Conservation (phyloP, 306 rosid genomes). For the Quillaja saponaria region DNA sequence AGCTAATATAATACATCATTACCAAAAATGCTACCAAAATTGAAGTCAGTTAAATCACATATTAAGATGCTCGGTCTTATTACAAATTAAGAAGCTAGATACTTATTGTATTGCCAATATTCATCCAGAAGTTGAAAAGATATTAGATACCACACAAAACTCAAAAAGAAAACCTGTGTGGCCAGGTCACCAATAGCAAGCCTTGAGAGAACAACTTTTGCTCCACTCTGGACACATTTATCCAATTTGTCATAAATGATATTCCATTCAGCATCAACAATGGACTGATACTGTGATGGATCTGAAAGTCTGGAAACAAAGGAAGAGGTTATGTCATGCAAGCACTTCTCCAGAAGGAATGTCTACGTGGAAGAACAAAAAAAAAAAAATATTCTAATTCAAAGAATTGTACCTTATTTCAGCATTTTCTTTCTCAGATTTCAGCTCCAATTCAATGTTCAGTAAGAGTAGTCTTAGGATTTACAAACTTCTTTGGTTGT, state of each 20-base stretch:
- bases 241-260: conserved; percentile 95
- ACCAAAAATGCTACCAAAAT: too few relatives aligned
- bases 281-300: conserved; percentile 94
- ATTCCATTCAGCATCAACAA: conserved; percentile 99
- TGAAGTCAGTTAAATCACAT: too few relatives aligned
- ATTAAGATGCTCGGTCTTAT: neutral
- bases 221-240: conserved; percentile 92
- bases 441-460: conserved; percentile 90
- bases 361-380: conserved; percentile 11
- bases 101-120: neutral
- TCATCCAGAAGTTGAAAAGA: conserved; percentile 17
- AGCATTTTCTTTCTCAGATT: conserved; percentile 99
- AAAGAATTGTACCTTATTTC: conserved; percentile 72
- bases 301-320: conserved; percentile 72
- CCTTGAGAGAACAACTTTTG: conserved; percentile 94
- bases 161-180: conserved; percentile 66
- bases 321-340: conserved; percentile 4
- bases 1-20: too few relatives aligned
- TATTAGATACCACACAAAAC: neutral
- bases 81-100: conserved; percentile 4
- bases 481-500: conserved; percentile 89
- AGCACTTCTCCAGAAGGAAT: conserved; percentile 10
- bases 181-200: conserved; percentile 97
- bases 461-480: conserved; percentile 77
- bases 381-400: neutral